These are phyloP conservation scores for Alternaria novae-zelandiae DNA, from an alignment of 2,329 filamentous ascomycete species.

Conservation along the genomic window DNA sequence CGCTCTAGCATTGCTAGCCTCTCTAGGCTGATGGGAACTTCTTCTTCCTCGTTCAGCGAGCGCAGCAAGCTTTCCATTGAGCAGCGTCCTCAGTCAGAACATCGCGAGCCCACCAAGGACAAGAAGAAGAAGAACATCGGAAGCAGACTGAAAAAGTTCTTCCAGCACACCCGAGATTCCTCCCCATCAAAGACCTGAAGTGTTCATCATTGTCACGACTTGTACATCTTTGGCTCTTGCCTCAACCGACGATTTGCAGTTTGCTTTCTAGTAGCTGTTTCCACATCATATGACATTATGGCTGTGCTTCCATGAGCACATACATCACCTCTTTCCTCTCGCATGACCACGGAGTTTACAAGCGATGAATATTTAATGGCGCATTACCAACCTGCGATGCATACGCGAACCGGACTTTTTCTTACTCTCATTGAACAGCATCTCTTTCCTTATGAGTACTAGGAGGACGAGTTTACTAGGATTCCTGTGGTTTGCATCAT, in stretches of 20 bases:
- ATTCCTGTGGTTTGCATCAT: conserved; percentile 20
- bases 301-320: conserved; percentile 26
- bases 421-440: conserved; percentile 36
- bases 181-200: conserved; percentile 30
- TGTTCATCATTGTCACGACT: conserved; percentile 5
- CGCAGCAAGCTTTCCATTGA: conserved; percentile 77
- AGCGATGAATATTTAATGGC: conserved; percentile 49
- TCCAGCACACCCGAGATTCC: conserved; percentile 60
- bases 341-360: conserved; percentile 48
- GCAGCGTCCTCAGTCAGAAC: conserved; percentile 54
- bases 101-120: conserved; percentile 67
- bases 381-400: conserved; percentile 39
- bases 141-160: conserved; percentile 74
- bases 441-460: conserved; percentile 30
- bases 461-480: conserved; percentile 38
- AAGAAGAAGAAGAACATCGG: conserved; percentile 72
- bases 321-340: conserved; percentile 32
- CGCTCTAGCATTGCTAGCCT: conserved; percentile 79
- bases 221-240: conserved; percentile 20
- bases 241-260: conserved; percentile 26
- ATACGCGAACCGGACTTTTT: conserved; percentile 41
- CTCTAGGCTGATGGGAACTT: conserved; percentile 74
- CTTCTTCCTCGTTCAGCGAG: conserved; percentile 66
- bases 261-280: conserved; percentile 21
- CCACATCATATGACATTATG: conserved; percentile 46